phyloP scores from a whole-genome alignment of 257 asterid species.

The Voacanga thouarsii region DNA sequence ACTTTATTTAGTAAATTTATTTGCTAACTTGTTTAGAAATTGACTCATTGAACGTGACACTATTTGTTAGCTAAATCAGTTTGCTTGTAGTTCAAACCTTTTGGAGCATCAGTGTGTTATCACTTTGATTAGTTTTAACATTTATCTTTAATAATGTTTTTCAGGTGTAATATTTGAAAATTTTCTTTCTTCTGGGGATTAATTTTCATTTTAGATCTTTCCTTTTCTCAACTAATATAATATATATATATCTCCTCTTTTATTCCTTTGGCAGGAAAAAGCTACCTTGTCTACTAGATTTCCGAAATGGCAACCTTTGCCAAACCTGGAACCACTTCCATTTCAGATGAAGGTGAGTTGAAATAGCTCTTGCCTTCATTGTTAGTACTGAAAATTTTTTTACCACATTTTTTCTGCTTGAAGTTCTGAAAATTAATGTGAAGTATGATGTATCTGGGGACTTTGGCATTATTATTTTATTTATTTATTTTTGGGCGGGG shows the following conservation, averaged over 20 bases:
- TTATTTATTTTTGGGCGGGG: background rate
- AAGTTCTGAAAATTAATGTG: background rate
- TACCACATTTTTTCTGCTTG: no score
- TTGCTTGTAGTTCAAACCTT: background rate
- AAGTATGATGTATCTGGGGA: background rate
- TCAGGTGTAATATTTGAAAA: background rate
- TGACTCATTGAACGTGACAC: background rate
- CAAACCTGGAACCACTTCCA: slow-evolving; percentile 3
- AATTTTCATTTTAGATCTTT: background rate
- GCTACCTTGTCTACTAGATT: background rate
- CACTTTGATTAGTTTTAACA: background rate
- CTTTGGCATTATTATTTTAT: background rate
- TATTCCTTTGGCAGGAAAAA: slow-evolving; percentile 1
- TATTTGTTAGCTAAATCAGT: background rate
- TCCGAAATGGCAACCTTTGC: slow-evolving; percentile 9
- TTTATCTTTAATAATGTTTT: background rate
- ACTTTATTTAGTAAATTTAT: no score
- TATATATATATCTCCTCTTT: background rate
- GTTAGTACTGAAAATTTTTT: background rate
- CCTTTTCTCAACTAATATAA: background rate
- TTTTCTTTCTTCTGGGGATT: background rate
- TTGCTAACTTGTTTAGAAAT: no score
- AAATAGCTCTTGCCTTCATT: background rate
- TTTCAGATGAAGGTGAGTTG: slow-evolving; percentile 6
- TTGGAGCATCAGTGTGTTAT: background rate